These are phyloP conservation scores for Myxozyma udenii DNA, from an alignment of 805 yeast genomes.

Conservation along the genomic window DNA sequence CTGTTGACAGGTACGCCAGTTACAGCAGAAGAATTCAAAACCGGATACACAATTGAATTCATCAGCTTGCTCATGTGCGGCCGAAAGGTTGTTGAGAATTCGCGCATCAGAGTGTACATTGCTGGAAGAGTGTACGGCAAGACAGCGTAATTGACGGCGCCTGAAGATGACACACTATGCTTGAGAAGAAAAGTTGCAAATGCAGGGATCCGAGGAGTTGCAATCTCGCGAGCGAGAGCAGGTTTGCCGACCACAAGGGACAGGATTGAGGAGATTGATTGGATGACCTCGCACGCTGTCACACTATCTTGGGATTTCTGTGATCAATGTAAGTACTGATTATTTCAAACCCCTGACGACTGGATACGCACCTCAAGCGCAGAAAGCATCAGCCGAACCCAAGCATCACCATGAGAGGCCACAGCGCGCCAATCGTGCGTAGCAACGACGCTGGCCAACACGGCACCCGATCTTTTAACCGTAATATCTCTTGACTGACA, in stretches of 20 bases:
- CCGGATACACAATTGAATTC: slow-evolving; percentile 14
- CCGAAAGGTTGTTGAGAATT: slow-evolving; percentile 18
- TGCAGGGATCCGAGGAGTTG: slow-evolving; percentile 24
- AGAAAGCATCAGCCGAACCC: slow-evolving; percentile 20
- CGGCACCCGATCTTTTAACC: slow-evolving; percentile 17
- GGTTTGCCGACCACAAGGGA: slow-evolving; percentile 18
- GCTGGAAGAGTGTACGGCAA: slow-evolving; percentile 18
- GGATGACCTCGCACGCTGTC: not conserved
- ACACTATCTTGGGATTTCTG: slow-evolving; percentile 7
- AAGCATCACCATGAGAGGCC: slow-evolving; percentile 23
- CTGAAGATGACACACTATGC: not conserved
- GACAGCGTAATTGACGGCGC: not conserved
- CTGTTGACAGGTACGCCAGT: not conserved
- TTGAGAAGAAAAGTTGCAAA: slow-evolving; percentile 9
- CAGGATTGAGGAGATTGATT: slow-evolving; percentile 9
- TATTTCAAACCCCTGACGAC: no score
- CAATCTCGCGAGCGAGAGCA: slow-evolving; percentile 19
- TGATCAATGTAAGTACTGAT: not conserved
- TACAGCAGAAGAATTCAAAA: slow-evolving; percentile 7
- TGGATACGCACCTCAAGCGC: slow-evolving; percentile 12
- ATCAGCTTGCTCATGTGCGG: slow-evolving; percentile 14
- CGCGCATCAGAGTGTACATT: slow-evolving; percentile 4
- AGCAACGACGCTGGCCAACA: slow-evolving; percentile 7
- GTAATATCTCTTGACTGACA: slow-evolving; percentile 13
- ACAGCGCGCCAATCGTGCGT: slow-evolving; percentile 25